Conservation (phyloP, 306 rosid genomes). For the Prunus davidiana region DNA sequence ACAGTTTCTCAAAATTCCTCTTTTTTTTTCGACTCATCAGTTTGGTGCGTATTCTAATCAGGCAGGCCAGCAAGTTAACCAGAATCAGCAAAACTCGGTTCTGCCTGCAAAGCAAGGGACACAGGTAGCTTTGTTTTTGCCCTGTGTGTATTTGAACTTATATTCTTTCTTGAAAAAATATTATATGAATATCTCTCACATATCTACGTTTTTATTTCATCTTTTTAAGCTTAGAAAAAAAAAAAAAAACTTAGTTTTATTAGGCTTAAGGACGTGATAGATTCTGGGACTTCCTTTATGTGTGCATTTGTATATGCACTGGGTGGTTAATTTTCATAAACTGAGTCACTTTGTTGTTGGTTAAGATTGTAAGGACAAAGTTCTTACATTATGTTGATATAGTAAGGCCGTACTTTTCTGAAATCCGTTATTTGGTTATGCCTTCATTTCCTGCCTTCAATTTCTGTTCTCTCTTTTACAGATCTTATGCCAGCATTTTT, state of each 20-base stretch:
- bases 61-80: constrained; percentile 37
- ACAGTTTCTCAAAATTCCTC: constrained; percentile 38
- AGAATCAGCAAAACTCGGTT: constrained; percentile 39
- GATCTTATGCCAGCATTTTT: neutral
- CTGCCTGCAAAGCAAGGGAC: constrained; percentile 35
- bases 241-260: neutral
- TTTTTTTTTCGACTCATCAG: constrained; percentile 32
- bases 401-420: neutral
- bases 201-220: neutral
- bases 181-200: neutral
- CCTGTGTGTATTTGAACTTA: neutral
- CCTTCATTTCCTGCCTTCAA: neutral
- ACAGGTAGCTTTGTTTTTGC: constrained; percentile 46
- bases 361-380: neutral
- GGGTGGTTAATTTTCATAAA: neutral
- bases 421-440: neutral
- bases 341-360: neutral
- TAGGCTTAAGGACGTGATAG: neutral
- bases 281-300: neutral
- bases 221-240: neutral
- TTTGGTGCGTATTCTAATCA: constrained; percentile 51
- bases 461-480: neutral
- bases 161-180: constrained; percentile 11
- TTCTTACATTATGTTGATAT: neutral
- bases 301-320: neutral